Evolutionary conservation across 2,329 filamentous ascomycete species (phyloP).

Genomic region (Fusarium pseudoanthophilum): DNA sequence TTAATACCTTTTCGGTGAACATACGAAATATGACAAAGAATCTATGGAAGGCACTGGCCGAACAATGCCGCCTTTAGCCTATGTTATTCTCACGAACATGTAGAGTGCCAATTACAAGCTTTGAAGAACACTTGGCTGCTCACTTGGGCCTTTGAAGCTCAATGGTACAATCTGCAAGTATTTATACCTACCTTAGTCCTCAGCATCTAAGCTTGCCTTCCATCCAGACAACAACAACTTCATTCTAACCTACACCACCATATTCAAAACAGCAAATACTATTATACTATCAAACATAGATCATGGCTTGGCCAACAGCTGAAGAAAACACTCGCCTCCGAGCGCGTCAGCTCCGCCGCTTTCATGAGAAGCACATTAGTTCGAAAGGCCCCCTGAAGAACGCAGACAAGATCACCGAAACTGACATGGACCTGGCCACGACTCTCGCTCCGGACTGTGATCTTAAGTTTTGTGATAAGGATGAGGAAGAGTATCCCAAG

Average conservation of each 20-base stretch:
- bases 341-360: background rate
- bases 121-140: background rate
- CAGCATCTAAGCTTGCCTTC: rapidly evolving
- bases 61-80: rapidly evolving
- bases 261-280: background rate
- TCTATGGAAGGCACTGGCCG: rapidly evolving
- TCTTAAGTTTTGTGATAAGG: rapidly evolving
- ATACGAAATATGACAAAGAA: background rate
- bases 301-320: background rate
- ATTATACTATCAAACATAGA: background rate
- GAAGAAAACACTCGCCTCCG: background rate
- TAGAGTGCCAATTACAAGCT: rapidly evolving
- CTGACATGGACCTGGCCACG: background rate
- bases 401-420: background rate
- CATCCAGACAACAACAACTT: background rate
- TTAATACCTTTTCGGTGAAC: background rate
- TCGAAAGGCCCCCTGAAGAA: background rate
- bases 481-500: background rate
- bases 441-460: background rate
- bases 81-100: background rate
- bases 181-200: too few species aligned
- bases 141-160: rapidly evolving
- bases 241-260: background rate
- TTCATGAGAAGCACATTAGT: background rate
- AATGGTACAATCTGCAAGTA: rapidly evolving